phyloP scores from a whole-genome alignment of 148 eudicot genomes.

The Amaranthus hypochondriacus region DNA sequence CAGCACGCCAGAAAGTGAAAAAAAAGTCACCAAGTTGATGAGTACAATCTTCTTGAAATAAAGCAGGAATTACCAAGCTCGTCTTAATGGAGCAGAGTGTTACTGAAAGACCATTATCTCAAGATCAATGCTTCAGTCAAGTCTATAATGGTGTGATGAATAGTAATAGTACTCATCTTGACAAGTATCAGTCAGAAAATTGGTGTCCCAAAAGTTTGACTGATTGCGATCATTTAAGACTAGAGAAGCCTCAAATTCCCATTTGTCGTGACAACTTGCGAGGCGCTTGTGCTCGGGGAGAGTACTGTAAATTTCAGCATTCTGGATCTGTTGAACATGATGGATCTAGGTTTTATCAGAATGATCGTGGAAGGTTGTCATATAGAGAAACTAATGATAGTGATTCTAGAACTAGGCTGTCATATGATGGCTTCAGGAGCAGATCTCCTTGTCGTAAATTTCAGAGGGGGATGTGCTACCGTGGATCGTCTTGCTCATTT shows the following conservation, averaged over 20 bases:
- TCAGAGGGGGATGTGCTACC: constrained; percentile 14
- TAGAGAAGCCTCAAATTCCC: constrained; percentile 11
- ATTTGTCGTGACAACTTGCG: constrained; percentile 24
- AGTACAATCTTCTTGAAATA: not conserved
- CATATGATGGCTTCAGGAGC: constrained; percentile 7
- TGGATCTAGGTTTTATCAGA: constrained; percentile 7
- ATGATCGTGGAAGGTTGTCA: constrained; percentile 6
- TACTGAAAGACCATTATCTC: constrained; percentile 20
- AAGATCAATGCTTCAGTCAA: not conserved
- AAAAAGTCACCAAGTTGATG: not conserved
- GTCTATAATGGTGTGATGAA: constrained; percentile 5
- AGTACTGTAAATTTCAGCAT: constrained; percentile 25
- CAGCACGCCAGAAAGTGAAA: too few species aligned
- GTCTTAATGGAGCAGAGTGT: constrained; percentile 21
- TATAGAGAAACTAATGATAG: constrained; percentile 3
- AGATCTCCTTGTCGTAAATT: constrained; percentile 29
- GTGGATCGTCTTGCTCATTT: not conserved
- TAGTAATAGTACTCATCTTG: constrained; percentile 8
- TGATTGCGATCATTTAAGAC: constrained; percentile 5
- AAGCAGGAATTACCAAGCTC: constrained; percentile 3
- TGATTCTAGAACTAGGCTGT: constrained; percentile 12
- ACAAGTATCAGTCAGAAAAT: constrained; percentile 6
- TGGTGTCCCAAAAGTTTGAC: constrained; percentile 20
- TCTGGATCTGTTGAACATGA: constrained; percentile 20
- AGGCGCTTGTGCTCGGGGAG: constrained; percentile 24